Evolutionary conservation across 1,284 basidiomycete genomes (phyloP).

Genomic region (Moesziomyces sp.): DNA sequence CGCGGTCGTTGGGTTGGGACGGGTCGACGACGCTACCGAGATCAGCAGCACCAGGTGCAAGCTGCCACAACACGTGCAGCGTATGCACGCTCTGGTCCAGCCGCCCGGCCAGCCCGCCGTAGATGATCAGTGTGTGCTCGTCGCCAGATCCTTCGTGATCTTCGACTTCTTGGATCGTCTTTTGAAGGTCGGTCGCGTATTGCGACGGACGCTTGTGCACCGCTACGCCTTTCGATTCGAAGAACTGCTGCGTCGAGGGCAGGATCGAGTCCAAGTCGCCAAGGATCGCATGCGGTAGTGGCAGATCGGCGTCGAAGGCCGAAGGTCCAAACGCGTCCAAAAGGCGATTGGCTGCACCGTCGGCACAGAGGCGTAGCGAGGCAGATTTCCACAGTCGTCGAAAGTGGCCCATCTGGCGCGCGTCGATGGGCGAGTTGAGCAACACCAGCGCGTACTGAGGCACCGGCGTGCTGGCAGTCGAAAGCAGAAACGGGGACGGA

Average conservation of each 20-base stretch:
- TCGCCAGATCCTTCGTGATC: slow-evolving; percentile 71
- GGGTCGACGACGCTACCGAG: slow-evolving; percentile 48
- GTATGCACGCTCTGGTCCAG: slow-evolving; percentile 95
- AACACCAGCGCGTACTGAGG: slow-evolving; percentile 50
- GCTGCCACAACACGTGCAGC: slow-evolving; percentile 83
- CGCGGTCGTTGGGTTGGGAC: slow-evolving; percentile 11
- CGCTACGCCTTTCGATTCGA: slow-evolving; percentile 76
- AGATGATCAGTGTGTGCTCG: slow-evolving; percentile 74
- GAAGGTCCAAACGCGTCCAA: slow-evolving; percentile 74
- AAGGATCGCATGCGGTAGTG: slow-evolving; percentile 83
- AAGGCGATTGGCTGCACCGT: slow-evolving; percentile 91
- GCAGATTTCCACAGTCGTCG: slow-evolving; percentile 55
- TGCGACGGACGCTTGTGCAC: slow-evolving; percentile 79
- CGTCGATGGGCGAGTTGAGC: slow-evolving; percentile 53
- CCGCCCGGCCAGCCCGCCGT: slow-evolving; percentile 89
- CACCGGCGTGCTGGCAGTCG: not conserved
- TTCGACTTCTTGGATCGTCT: slow-evolving; percentile 79
- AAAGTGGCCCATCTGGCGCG: slow-evolving; percentile 38
- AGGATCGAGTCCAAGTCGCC: slow-evolving; percentile 92
- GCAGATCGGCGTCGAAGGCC: slow-evolving; percentile 21
- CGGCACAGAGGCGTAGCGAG: slow-evolving; percentile 76
- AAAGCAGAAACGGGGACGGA: slow-evolving; percentile 22
- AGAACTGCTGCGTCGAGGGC: slow-evolving; percentile 78
- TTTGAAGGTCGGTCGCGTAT: slow-evolving; percentile 92
- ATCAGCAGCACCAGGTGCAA: slow-evolving; percentile 70